Evolutionary conservation across 2,329 filamentous ascomycete species (phyloP), one percentile per base, ranked within the genome.

Genomic region (Aspergillus texensis): DNA sequence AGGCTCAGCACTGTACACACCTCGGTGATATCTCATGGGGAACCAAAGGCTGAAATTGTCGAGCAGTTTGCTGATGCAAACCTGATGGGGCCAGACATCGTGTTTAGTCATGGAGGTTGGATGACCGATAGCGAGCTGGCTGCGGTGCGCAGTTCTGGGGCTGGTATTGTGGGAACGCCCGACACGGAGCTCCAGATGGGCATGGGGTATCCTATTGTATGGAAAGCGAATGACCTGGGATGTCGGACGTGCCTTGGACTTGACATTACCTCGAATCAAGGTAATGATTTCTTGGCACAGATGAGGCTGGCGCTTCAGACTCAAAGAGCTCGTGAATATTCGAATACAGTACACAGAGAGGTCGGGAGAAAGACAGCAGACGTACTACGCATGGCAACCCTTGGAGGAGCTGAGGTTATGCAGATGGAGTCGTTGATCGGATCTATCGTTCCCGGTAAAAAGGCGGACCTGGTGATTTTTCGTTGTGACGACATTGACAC

Each of bases 141-240:
- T 8, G 55, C 45, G 0, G 34, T 59, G 10, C 34, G 21, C 16
- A 28, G 21, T 5, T 54, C 55, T 21, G 46, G 60, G 2, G 60
- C 60, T 10, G 60, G 60, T 6, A 30, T 62, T 12, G 56, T 59
- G 5, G 34, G 34, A 6, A 62, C 60, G 4, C 60, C 60, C 1
- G 60, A 62, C 10, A 62, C 60, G 2, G 60, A 62, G 34, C 48
- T 62, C 6, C 60, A 62, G 46, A 62, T 62, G 60, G 60, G 60
- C 10, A 62, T 62, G 60, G 60, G 60, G 10, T 54, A 62, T 36
- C 60, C 60, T n/a, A 28, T 62, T 1, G 39, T 58, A 16, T 59
- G 46, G 36, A 59, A 54, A 21, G 56, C 60, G 5, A 24, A 11
- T 9, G 60, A 62, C 21, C 19, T n/a, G 8, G 56, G 60, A 0